A percentile compares a stretch with the other conserved stretches of the same genome.
phyloP scores from a whole-genome alignment of 345 rosid species.

The Corchorus olitorius region DNA sequence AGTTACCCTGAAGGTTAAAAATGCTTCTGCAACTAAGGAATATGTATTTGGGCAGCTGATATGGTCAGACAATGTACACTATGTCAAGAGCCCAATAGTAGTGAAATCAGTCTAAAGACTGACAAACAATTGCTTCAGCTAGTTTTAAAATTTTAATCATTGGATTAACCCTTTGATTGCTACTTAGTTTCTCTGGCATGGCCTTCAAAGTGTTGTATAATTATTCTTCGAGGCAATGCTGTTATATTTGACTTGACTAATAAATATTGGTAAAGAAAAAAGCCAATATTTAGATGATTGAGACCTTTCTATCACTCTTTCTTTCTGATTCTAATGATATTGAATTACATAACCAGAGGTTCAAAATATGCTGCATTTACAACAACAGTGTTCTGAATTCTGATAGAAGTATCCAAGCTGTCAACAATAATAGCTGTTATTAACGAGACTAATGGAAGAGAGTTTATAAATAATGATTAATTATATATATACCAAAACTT shows the following conservation, averaged over 20 bases:
- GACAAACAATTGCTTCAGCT: background rate
- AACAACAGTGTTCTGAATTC: background rate
- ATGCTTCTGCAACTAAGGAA: constrained; percentile 26
- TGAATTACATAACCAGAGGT: background rate
- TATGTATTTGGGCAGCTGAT: constrained; percentile 59
- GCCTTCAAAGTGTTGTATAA: constrained; percentile 10
- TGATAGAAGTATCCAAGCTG: background rate
- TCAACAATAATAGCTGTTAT: background rate
- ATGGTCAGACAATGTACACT: constrained; percentile 72
- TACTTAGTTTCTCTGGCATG: background rate
- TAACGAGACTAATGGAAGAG: background rate
- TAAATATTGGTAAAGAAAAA: background rate
- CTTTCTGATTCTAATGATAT: background rate
- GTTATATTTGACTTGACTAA: background rate
- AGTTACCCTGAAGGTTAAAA: constrained; percentile 39
- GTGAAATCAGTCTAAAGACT: constrained; percentile 35
- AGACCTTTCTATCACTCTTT: background rate
- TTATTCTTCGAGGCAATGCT: constrained; percentile 12
- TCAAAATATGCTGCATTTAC: background rate
- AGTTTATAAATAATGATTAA: constrained; percentile 10
- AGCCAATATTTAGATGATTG: background rate
- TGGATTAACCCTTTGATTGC: background rate
- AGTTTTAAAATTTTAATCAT: background rate
- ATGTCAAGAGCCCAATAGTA: constrained; percentile 76
- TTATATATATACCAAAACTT: constrained; percentile 12